Evolutionary conservation across 495 filamentous ascomycete genomes (phyloP).

Genomic region (Penicillium flavigenum): DNA sequence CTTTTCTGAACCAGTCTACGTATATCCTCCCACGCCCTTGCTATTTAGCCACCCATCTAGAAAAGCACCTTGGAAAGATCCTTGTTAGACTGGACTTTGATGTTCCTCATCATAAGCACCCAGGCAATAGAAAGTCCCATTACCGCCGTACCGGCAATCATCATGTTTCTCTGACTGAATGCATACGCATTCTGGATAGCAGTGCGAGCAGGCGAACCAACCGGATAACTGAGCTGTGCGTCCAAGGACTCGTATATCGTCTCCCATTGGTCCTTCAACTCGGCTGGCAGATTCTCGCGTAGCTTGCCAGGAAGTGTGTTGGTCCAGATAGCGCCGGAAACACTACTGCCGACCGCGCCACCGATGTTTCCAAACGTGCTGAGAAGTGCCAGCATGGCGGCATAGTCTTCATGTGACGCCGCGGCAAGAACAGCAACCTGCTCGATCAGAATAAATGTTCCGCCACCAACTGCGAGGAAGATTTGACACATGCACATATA

Average conservation of each 20-base stretch:
- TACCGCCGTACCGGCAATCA: constrained; percentile 50
- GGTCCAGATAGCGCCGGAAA: constrained; percentile 52
- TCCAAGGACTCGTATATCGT: constrained; percentile 20
- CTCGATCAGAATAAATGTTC: constrained; percentile 60
- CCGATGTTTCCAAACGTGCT: constrained; percentile 61
- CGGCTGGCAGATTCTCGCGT: constrained; percentile 53
- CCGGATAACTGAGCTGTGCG: constrained; percentile 50
- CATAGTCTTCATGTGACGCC: constrained; percentile 55
- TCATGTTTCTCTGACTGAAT: constrained; percentile 54
- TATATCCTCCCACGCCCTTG: too few species aligned
- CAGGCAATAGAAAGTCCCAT: constrained; percentile 45
- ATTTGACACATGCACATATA: constrained; percentile 75
- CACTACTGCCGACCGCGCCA: constrained; percentile 59
- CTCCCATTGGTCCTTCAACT: constrained; percentile 19
- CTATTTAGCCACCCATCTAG: neutral
- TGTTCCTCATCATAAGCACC: constrained; percentile 54
- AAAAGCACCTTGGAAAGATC: constrained; percentile 3
- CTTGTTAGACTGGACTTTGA: constrained; percentile 50
- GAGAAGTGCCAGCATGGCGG: constrained; percentile 42
- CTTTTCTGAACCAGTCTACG: too few species aligned
- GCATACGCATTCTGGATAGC: constrained; percentile 60
- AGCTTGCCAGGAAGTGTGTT: constrained; percentile 58
- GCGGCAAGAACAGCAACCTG: constrained; percentile 70
- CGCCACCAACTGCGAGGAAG: constrained; percentile 66
- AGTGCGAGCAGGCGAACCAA: constrained; percentile 50